Evolutionary conservation across 1,284 basidiomycete genomes (phyloP).

Genomic region (Trichosporon sp.): DNA sequence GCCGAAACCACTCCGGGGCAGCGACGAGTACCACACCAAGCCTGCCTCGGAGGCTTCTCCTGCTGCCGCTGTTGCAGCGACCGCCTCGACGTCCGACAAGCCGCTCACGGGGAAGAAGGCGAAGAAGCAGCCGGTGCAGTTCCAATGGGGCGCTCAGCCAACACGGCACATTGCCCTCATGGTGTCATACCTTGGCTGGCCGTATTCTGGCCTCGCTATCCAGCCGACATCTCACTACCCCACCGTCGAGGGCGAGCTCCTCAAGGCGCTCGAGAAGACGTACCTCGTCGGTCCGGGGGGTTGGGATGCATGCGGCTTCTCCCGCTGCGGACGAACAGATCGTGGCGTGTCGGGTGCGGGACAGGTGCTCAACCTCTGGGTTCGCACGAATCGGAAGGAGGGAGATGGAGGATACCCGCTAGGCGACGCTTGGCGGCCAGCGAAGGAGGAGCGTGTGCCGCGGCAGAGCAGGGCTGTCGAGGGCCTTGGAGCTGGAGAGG

Average conservation of each 20-base stretch:
- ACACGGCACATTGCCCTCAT: constrained; percentile 85
- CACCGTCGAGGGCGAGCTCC: constrained; percentile 85
- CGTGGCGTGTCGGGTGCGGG: constrained; percentile 89
- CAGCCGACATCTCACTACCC: constrained; percentile 63
- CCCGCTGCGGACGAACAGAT: constrained; percentile 89
- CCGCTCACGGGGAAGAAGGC: constrained; percentile 6
- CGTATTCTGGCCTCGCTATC: constrained; percentile 83
- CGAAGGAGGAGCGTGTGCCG: constrained; percentile 9
- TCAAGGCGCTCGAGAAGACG: constrained; percentile 70
- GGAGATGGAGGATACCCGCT: constrained; percentile 32
- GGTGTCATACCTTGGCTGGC: constrained; percentile 86
- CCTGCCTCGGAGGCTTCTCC: constrained; percentile 4
- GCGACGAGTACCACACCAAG: constrained; percentile 52
- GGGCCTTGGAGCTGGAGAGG: background rate
- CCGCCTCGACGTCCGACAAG: background rate
- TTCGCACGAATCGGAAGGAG: constrained; percentile 55
- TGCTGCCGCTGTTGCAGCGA: background rate
- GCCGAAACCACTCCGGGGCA: background rate
- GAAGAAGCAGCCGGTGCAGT: constrained; percentile 22
- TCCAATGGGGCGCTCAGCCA: constrained; percentile 62
- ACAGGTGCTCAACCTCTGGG: constrained; percentile 89
- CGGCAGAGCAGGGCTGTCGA: background rate
- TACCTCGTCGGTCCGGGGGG: constrained; percentile 65
- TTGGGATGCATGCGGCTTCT: constrained; percentile 81
- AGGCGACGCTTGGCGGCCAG: constrained; percentile 23